A percentile compares a stretch with the other conserved stretches of the same genome.
phyloP scores from a whole-genome alignment of 2,329 filamentous ascomycete species.

The Fusarium citri region DNA sequence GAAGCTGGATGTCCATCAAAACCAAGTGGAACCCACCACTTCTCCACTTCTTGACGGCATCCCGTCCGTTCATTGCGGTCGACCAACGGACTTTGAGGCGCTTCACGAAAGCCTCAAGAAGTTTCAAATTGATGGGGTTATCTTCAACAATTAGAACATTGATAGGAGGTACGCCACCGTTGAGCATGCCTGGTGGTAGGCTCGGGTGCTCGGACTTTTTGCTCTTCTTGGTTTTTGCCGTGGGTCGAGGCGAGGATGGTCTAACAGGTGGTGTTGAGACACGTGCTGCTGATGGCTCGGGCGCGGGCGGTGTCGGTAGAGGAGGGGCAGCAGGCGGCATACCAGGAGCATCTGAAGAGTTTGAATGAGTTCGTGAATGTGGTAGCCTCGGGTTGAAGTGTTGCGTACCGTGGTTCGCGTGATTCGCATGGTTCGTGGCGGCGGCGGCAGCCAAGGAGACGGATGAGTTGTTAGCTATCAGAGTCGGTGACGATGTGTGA shows the following conservation, averaged over 20 bases:
- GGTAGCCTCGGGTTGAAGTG: constrained; percentile 54
- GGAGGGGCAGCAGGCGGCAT: constrained; percentile 63
- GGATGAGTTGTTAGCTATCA: constrained; percentile 62
- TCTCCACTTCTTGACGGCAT: constrained; percentile 94
- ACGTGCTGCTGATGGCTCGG: constrained; percentile 56
- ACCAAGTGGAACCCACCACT: constrained; percentile 94
- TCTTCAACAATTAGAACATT: constrained; percentile 98
- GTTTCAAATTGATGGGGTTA: constrained; percentile 95
- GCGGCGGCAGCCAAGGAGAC: constrained; percentile 50
- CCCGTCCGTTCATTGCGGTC: constrained; percentile 94
- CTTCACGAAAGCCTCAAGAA: constrained; percentile 96
- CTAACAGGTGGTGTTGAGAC: constrained; percentile 66
- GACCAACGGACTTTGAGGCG: constrained; percentile 95
- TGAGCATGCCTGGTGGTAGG: constrained; percentile 74
- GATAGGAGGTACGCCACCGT: constrained; percentile 90
- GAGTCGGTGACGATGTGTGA: constrained; percentile 84
- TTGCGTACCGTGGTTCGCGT: constrained; percentile 48
- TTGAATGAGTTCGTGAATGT: constrained; percentile 70
- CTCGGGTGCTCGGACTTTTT: constrained; percentile 64
- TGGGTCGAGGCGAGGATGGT: constrained; percentile 61
- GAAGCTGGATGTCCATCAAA: constrained; percentile 97
- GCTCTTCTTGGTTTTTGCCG: constrained; percentile 60
- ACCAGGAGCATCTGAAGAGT: constrained; percentile 64
- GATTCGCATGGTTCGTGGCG: constrained; percentile 49
- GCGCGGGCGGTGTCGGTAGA: constrained; percentile 64